phyloP scores from a whole-genome alignment of 352 stramenopile species.

The Vaucheria bursata region DNA sequence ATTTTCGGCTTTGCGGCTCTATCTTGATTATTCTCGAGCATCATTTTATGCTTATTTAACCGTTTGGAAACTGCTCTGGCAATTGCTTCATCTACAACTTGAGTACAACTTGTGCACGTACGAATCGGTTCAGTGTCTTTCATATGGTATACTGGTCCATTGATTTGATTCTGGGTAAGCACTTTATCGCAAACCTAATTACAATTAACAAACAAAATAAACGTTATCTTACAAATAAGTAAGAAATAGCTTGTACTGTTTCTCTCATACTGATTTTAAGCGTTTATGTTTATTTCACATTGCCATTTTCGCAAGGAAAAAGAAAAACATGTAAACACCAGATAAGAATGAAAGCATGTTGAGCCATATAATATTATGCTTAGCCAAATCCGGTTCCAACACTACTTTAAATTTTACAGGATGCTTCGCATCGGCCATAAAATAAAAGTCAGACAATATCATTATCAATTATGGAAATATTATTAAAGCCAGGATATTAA shows the following conservation, averaged over 20 bases:
- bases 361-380: too few relatives aligned
- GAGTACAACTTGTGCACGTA: conserved; percentile 32
- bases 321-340: too few relatives aligned
- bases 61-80: conserved; percentile 8
- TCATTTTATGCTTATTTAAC: too few relatives aligned
- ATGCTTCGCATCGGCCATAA: too few relatives aligned
- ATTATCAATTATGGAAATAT: too few relatives aligned
- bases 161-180: neutral
- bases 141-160: conserved; percentile 9
- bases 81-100: conserved; percentile 29
- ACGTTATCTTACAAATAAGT: neutral
- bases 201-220: neutral
- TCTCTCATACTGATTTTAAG: neutral
- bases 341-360: too few relatives aligned
- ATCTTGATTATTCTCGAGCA: too few relatives aligned
- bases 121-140: conserved; percentile 28
- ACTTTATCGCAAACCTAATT: neutral
- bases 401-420: too few relatives aligned
- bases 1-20: too few relatives aligned
- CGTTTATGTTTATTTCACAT: neutral
- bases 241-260: neutral
- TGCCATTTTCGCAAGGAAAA: neutral
- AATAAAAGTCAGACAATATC: too few relatives aligned
- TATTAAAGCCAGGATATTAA: too few relatives aligned
- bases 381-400: too few relatives aligned